phyloP scores from a whole-genome alignment of 345 rosid species.

The Turnera subulata region DNA sequence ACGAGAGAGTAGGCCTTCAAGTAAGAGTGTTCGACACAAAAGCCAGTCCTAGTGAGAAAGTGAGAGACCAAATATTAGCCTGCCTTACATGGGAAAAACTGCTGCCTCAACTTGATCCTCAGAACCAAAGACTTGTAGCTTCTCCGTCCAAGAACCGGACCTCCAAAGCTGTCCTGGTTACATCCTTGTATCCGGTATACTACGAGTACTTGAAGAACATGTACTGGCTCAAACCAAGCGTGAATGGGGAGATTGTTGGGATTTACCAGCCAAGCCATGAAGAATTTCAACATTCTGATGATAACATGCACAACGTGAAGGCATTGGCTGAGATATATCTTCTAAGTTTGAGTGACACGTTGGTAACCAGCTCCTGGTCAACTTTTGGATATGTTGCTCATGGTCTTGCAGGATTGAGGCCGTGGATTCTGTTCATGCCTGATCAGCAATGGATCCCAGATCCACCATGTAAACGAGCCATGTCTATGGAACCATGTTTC shows the following conservation, averaged over 20 bases:
- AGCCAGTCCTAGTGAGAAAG: neutral
- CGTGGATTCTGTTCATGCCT: conserved; percentile 13
- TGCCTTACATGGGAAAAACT: conserved; percentile 9
- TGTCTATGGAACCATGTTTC: conserved; percentile 8
- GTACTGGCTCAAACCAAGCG: neutral
- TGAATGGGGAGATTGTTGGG: conserved; percentile 6
- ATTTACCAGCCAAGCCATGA: conserved; percentile 22
- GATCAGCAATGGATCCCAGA: neutral
- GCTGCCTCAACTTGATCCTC: conserved; percentile 14
- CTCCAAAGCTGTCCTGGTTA: conserved; percentile 5
- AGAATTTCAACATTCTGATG: conserved; percentile 10
- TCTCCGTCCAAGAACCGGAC: neutral
- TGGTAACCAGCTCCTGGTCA: conserved; percentile 15
- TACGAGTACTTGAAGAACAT: conserved; percentile 5
- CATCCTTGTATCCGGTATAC: conserved; percentile 13
- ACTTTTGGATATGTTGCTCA: conserved; percentile 20
- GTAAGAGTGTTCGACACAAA: conserved; percentile 9
- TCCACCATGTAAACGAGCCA: neutral
- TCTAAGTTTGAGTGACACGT: conserved; percentile 13
- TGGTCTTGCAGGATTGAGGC: conserved; percentile 16
- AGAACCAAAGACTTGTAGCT: neutral
- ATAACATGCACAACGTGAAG: conserved; percentile 15
- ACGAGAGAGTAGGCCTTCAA: conserved; percentile 22
- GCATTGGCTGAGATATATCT: conserved; percentile 20
- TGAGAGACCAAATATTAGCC: conserved; percentile 7